phyloP scores from a whole-genome alignment of 2,329 filamentous ascomycete genomes.

The Dothideomycetes sp. region DNA sequence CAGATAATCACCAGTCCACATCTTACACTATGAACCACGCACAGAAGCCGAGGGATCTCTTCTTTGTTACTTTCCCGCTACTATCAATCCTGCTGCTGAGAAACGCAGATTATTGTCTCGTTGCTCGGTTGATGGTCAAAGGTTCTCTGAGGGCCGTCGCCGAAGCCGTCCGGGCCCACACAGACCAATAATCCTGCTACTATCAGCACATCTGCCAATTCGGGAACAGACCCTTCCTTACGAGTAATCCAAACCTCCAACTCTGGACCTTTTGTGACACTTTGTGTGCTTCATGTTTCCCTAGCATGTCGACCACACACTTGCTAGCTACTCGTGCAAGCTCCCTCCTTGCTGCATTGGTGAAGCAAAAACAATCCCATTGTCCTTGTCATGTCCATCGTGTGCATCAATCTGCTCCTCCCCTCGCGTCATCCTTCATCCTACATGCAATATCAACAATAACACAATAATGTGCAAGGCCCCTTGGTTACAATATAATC shows the following conservation, averaged over 20 bases:
- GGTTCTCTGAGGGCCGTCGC: conserved; percentile 10
- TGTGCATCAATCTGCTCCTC: neutral
- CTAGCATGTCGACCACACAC: conserved; percentile 1
- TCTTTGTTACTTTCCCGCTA: too few species aligned
- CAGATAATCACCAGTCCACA: neutral
- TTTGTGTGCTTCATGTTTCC: conserved; percentile 9
- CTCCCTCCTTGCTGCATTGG: conserved; percentile 5
- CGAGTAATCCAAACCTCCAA: too few species aligned
- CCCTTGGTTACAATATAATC: conserved; percentile 3
- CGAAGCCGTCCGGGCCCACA: conserved; percentile 13
- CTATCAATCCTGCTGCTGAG: too few species aligned
- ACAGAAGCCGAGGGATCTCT: too few species aligned
- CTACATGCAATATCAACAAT: neutral
- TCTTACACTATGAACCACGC: too few species aligned
- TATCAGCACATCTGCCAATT: neutral
- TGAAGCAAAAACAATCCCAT: conserved; percentile 8
- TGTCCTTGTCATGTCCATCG: neutral
- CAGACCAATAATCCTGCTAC: conserved; percentile 7
- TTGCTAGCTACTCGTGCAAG: neutral
- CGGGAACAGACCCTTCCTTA: conserved; percentile 9
- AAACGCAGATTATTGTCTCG: conserved; percentile 13
- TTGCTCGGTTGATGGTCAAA: conserved; percentile 13
- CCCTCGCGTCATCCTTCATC: neutral
- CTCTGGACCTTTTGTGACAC: conserved; percentile 10
- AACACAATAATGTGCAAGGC: conserved; percentile 6